A percentile compares a stretch with the other conserved stretches of the same genome.
Evolutionary conservation across 805 yeast genomes (phyloP).

Genomic region (Ogataea paraovalis): DNA sequence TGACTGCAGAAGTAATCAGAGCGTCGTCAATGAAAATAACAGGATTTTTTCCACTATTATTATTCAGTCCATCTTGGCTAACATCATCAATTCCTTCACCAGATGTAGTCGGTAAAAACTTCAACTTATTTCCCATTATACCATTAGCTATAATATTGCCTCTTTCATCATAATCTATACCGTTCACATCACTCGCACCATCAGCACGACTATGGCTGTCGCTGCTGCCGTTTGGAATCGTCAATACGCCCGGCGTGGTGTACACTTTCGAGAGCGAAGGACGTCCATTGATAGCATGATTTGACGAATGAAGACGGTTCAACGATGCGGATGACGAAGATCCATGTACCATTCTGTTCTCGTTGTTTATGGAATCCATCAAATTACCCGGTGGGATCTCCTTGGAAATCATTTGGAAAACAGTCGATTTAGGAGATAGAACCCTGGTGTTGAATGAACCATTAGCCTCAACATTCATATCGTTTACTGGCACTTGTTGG

Average conservation of each 20-base stretch:
- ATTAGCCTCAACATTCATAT: background rate
- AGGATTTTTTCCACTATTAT: constrained; percentile 7
- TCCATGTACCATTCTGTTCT: constrained; percentile 23
- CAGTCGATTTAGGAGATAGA: constrained; percentile 12
- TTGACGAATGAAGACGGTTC: background rate
- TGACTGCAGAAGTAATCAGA: background rate
- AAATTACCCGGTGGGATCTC: constrained; percentile 30
- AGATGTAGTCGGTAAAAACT: constrained; percentile 12
- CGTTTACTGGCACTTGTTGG: no score
- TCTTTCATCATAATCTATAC: constrained; percentile 4
- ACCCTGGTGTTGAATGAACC: constrained; percentile 6
- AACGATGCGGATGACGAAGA: constrained; percentile 6
- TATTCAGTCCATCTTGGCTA: constrained; percentile 4
- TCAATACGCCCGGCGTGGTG: background rate
- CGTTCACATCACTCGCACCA: background rate
- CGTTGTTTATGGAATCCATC: constrained; percentile 28
- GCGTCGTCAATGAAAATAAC: constrained; percentile 13
- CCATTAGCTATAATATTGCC: constrained; percentile 25
- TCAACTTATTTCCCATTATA: constrained; percentile 26
- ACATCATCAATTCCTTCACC: background rate
- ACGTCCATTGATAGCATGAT: background rate
- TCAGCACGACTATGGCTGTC: background rate
- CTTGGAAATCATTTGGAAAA: constrained; percentile 22
- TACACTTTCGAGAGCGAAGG: background rate
- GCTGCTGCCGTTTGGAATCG: background rate